Percentiles rank a stretch among this genome's conserved stretches.
phyloP scores from a whole-genome alignment of 768 basidiomycete species.

The Hygrocybe punicea region DNA sequence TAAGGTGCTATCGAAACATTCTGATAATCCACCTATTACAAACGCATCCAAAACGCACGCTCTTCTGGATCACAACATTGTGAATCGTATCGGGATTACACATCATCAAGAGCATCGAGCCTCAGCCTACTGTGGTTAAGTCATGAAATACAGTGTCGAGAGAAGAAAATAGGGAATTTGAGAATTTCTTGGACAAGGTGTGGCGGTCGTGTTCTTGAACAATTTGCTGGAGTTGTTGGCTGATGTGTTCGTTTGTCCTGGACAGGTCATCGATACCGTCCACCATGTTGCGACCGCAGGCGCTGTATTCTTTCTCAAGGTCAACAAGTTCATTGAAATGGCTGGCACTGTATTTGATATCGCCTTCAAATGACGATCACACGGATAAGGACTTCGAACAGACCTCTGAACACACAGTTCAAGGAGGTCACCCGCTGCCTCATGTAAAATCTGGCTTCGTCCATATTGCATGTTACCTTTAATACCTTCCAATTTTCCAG shows the following conservation, averaged over 20 bases:
- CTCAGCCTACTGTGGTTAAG: neutral
- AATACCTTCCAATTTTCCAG: constrained; percentile 46
- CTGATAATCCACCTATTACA: no score
- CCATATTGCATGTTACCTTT: constrained; percentile 44
- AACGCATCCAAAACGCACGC: no score
- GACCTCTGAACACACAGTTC: constrained; percentile 47
- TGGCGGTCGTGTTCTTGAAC: constrained; percentile 50
- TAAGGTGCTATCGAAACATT: no score
- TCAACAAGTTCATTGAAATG: constrained; percentile 55
- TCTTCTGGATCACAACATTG: no score
- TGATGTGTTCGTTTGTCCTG: constrained; percentile 38
- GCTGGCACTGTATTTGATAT: constrained; percentile 35
- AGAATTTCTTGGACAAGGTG: constrained; percentile 49
- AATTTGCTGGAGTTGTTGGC: constrained; percentile 34
- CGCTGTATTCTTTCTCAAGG: constrained; percentile 53
- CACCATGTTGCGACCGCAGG: constrained; percentile 39
- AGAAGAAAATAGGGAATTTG: constrained; percentile 40
- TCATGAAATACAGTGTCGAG: constrained; percentile 18
- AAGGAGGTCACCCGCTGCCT: constrained; percentile 43
- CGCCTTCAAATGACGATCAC: constrained; percentile 3
- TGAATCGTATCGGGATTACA: no score
- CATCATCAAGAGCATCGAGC: neutral
- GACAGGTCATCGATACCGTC: constrained; percentile 42
- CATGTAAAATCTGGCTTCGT: constrained; percentile 45
- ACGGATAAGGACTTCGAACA: constrained; percentile 3